phyloP scores from a whole-genome alignment of 306 rosid species.

The Nissolia schottii region DNA sequence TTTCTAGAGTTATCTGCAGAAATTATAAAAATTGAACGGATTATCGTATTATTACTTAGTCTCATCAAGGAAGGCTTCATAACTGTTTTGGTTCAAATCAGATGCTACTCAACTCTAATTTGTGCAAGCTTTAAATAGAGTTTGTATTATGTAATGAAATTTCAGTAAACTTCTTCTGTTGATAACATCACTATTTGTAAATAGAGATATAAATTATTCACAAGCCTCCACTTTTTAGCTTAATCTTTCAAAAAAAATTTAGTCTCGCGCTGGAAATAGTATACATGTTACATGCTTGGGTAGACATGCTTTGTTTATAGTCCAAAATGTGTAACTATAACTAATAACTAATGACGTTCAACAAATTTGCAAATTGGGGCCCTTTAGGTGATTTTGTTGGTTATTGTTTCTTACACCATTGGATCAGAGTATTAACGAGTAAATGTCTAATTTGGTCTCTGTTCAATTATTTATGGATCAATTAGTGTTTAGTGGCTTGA shows the following conservation, averaged over 20 bases:
- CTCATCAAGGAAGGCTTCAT: background rate
- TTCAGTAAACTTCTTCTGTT: background rate
- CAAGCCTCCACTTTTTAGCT: background rate
- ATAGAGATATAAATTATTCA: background rate
- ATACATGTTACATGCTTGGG: conserved; percentile 6
- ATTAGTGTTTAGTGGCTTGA: too few species aligned
- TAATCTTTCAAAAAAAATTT: background rate
- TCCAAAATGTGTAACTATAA: conserved; percentile 9
- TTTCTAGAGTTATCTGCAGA: background rate
- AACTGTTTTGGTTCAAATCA: background rate
- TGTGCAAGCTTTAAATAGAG: conserved; percentile 2
- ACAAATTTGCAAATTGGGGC: conserved; percentile 79
- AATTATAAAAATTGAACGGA: background rate
- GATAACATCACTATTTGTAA: background rate
- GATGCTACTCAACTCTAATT: background rate
- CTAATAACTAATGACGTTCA: conserved; percentile 25
- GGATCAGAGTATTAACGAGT: conserved; percentile 73
- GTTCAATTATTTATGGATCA: too few species aligned
- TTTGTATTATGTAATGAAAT: background rate
- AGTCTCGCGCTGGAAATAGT: background rate
- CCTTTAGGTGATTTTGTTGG: conserved; percentile 87
- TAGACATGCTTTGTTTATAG: conserved; percentile 12
- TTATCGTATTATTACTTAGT: background rate
- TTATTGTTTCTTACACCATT: conserved; percentile 74
- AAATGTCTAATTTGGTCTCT: too few species aligned